Evolutionary conservation across 2,329 filamentous ascomycete species (phyloP).

Genomic region (Neurospora sp.): DNA sequence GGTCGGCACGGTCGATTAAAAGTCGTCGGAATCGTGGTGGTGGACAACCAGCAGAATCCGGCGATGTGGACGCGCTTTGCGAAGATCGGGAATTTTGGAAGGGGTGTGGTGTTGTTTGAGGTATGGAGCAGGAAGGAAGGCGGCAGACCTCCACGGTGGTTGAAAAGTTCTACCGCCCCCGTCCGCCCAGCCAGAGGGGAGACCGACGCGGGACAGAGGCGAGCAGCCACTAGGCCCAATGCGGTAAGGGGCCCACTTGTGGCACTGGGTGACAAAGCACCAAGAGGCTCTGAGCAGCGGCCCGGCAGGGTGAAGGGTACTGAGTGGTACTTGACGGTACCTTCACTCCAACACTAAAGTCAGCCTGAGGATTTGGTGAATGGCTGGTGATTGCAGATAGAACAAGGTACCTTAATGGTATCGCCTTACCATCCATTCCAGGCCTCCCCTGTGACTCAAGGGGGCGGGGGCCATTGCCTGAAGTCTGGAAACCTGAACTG

Average conservation of each 20-base stretch:
- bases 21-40: conserved; percentile 19
- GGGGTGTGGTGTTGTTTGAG: conserved; percentile 26
- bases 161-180: conserved; percentile 17
- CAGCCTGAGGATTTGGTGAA: background rate
- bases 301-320: background rate
- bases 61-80: conserved; percentile 44
- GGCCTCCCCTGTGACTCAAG: background rate
- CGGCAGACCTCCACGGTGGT: conserved; percentile 11
- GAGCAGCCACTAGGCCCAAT: background rate
- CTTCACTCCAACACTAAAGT: background rate
- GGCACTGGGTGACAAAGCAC: background rate
- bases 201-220: background rate
- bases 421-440: background rate
- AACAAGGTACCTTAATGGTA: background rate
- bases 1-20: conserved; percentile 23
- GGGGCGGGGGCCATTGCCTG: background rate
- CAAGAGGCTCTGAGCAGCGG: background rate
- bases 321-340: background rate
- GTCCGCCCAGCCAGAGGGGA: background rate
- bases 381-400: background rate
- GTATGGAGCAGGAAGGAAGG: conserved; percentile 17
- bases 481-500: background rate
- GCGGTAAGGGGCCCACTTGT: background rate
- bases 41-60: conserved; percentile 24
- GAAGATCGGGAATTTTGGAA: conserved; percentile 25